Evolutionary conservation across 176 grass and related monocot species (phyloP).

Genomic region (Dactylis glomerata): DNA sequence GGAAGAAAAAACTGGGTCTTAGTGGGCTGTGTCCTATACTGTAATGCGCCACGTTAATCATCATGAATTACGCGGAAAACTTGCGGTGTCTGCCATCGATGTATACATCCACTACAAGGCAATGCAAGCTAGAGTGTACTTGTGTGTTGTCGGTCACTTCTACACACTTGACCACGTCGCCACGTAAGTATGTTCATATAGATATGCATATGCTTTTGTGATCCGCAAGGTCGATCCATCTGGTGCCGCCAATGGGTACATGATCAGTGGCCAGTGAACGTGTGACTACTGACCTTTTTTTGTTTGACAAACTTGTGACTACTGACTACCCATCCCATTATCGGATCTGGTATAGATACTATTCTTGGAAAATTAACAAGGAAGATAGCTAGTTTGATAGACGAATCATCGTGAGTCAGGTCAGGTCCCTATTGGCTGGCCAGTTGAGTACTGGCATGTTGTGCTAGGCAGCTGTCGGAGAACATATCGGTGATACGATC

Average conservation of each 20-base stretch:
- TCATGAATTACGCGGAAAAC: not conserved
- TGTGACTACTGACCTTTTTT: not conserved
- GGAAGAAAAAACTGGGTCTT: not conserved
- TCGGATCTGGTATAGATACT: not conserved
- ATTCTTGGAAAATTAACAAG: not conserved
- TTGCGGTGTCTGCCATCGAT: slow-evolving; percentile 13
- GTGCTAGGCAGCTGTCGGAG: not conserved
- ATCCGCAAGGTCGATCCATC: not conserved
- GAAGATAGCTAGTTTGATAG: not conserved
- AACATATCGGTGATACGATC: not conserved
- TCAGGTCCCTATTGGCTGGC: not conserved
- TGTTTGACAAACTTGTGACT: not conserved
- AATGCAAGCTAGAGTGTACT: not conserved
- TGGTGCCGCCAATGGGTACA: not conserved
- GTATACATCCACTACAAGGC: slow-evolving; percentile 16
- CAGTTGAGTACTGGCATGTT: not conserved
- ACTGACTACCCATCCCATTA: not conserved
- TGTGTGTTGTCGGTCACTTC: slow-evolving; percentile 27
- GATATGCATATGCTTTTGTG: slow-evolving; percentile 1
- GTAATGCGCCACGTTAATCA: slow-evolving; percentile 6
- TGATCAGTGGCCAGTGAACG: not conserved
- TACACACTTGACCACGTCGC: not conserved
- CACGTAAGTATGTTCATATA: not conserved
- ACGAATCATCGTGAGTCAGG: not conserved
- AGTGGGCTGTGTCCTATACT: slow-evolving; percentile 5